Percentiles rank a stretch among this genome's conserved stretches.
These are phyloP conservation scores for Leucocoprinus birnbaumii DNA, from an alignment of 768 basidiomycete genomes.

Conservation along the genomic window DNA sequence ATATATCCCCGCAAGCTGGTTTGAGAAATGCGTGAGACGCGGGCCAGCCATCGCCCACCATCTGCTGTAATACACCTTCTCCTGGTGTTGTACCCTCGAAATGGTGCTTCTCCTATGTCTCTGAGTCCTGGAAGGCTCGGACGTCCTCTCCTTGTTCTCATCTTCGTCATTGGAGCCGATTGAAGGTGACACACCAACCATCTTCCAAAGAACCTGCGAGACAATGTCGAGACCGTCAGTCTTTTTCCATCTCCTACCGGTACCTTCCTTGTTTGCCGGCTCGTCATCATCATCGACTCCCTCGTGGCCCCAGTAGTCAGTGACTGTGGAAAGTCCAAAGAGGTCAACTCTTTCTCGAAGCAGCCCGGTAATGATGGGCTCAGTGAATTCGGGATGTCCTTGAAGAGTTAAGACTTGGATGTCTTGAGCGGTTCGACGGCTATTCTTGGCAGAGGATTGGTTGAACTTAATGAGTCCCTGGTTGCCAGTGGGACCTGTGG, in stretches of 20 bases:
- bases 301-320: constrained; percentile 10
- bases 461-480: constrained; percentile 72
- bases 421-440: constrained; percentile 22
- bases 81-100: too few species aligned
- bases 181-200: constrained; percentile 32
- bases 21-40: too few species aligned
- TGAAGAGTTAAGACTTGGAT: constrained; percentile 82
- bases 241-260: constrained; percentile 27
- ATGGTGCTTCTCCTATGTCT: too few species aligned
- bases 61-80: too few species aligned
- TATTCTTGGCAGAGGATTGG: not conserved
- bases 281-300: not conserved
- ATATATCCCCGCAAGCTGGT: too few species aligned
- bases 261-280: constrained; percentile 27
- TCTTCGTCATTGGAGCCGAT: too few species aligned
- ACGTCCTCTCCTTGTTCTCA: too few species aligned
- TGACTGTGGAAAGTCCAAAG: constrained; percentile 40
- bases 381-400: constrained; percentile 89
- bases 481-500: constrained; percentile 48
- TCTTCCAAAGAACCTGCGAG: constrained; percentile 40
- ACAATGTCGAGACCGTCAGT: constrained; percentile 43
- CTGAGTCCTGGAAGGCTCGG: too few species aligned
- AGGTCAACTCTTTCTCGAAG: constrained; percentile 46
- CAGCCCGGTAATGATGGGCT: constrained; percentile 52
- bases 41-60: too few species aligned